A percentile compares a stretch with the other conserved stretches of the same genome.
phyloP scores from a whole-genome alignment of 768 basidiomycete species.

The Daedaleopsis nitida region DNA sequence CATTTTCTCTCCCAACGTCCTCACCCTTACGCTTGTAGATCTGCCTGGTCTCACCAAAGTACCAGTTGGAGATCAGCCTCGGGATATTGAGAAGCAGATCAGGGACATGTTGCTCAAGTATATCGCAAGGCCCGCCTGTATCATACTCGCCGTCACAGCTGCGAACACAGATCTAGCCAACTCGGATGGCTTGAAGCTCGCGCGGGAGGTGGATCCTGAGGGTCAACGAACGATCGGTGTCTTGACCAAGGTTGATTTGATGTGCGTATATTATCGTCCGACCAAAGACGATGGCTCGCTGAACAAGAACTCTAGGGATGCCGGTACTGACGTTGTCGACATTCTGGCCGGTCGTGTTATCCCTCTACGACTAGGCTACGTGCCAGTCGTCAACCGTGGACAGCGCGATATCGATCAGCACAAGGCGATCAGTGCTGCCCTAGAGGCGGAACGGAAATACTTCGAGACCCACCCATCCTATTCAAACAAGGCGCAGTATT shows the following conservation, averaged over 20 bases:
- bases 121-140: slow-evolving; percentile 93
- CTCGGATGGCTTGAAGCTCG: slow-evolving; percentile 86
- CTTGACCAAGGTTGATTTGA: slow-evolving; percentile 96
- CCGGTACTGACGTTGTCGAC: slow-evolving; percentile 96
- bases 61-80: slow-evolving; percentile 80
- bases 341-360: slow-evolving; percentile 97
- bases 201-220: slow-evolving; percentile 93
- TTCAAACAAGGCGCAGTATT: slow-evolving; percentile 92
- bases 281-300: background rate
- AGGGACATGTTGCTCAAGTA: slow-evolving; percentile 95
- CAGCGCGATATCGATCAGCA: slow-evolving; percentile 94
- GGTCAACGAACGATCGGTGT: slow-evolving; percentile 98
- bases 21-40: slow-evolving; percentile 97
- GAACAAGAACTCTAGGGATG: slow-evolving; percentile 11
- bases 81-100: slow-evolving; percentile 97
- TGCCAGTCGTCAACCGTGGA: slow-evolving; percentile 97
- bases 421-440: slow-evolving; percentile 81
- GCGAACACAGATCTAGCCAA: slow-evolving; percentile 98
- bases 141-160: slow-evolving; percentile 93
- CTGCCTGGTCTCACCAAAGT: slow-evolving; percentile 88
- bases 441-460: slow-evolving; percentile 89
- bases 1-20: slow-evolving; percentile 95
- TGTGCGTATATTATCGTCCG: slow-evolving; percentile 55
- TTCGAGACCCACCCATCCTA: slow-evolving; percentile 96
- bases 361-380: slow-evolving; percentile 94